Conservation (phyloP, 2,329 filamentous ascomycete species). For the Penicillium fuscoglaucum region DNA sequence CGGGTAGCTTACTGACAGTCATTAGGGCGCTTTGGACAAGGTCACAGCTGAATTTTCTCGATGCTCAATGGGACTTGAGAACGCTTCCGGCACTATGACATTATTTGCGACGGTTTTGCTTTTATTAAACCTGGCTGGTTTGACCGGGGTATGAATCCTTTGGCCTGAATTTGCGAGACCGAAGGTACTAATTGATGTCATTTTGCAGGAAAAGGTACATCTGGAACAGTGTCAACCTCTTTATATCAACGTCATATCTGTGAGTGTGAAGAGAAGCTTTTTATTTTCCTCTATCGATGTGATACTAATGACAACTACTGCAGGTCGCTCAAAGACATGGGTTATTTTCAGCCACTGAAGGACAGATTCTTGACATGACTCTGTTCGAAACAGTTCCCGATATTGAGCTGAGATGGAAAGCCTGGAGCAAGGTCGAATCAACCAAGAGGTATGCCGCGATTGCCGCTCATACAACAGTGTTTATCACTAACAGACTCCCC, state of each 20-base stretch:
- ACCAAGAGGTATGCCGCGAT: constrained; percentile 42
- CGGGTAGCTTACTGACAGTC: background rate
- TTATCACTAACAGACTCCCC: constrained; percentile 8
- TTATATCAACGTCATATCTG: constrained; percentile 52
- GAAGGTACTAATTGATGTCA: constrained; percentile 8
- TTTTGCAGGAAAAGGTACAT: constrained; percentile 41
- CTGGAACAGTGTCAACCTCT: constrained; percentile 53
- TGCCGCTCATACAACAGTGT: background rate
- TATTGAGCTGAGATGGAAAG: constrained; percentile 52
- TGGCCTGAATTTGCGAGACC: background rate
- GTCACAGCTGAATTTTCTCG: constrained; percentile 46
- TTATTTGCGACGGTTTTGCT: constrained; percentile 51
- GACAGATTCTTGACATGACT: constrained; percentile 42
- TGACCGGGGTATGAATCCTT: constrained; percentile 19
- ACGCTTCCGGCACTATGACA: constrained; percentile 46
- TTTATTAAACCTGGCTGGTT: constrained; percentile 41
- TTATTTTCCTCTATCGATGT: background rate
- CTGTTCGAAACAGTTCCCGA: constrained; percentile 47
- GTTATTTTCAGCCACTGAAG: constrained; percentile 51
- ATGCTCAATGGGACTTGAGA: constrained; percentile 42
- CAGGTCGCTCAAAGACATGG: constrained; percentile 45
- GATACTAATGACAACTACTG: constrained; percentile 5
- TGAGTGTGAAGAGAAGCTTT: constrained; percentile 17
- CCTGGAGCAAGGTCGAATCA: constrained; percentile 55
- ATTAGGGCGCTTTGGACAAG: constrained; percentile 39